Conservation (phyloP, 179 eudicot species). For the Silene noctiflora region DNA sequence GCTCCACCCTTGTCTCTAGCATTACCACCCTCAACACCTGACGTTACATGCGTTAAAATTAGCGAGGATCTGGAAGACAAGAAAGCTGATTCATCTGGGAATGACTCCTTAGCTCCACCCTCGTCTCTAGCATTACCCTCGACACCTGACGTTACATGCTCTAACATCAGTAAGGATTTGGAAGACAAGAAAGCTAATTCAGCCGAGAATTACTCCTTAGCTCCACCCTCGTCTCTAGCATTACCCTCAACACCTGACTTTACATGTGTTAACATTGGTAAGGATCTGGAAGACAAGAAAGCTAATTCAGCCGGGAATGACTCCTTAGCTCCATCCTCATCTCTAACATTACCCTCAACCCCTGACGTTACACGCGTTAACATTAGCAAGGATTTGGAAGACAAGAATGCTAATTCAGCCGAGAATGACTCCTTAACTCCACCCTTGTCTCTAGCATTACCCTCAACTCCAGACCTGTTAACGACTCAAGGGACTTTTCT, state of each 20-base stretch:
- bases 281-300: constrained; percentile 29
- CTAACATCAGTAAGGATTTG: no score
- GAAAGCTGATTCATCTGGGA: no score
- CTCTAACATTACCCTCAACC: constrained; percentile 35
- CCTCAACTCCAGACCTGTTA: constrained; percentile 35
- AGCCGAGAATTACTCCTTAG: no score
- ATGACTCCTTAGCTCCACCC: no score
- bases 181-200: no score
- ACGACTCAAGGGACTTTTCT: constrained; percentile 59
- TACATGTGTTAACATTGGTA: no score
- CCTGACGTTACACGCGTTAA: background rate
- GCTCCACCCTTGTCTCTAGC: constrained; percentile 24
- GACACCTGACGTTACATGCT: background rate
- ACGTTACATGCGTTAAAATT: constrained; percentile 10
- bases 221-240: no score
- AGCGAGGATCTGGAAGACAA: no score
- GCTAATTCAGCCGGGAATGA: constrained; percentile 24
- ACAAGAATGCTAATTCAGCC: constrained; percentile 38
- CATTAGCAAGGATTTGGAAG: background rate
- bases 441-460: constrained; percentile 28
- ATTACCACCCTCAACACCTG: constrained; percentile 34
- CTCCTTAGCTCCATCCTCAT: constrained; percentile 16
- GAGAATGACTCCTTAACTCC: constrained; percentile 22
- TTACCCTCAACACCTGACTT: no score
- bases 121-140: background rate